phyloP scores from a whole-genome alignment of 257 asterid species.

The Forsythia viridissima region DNA sequence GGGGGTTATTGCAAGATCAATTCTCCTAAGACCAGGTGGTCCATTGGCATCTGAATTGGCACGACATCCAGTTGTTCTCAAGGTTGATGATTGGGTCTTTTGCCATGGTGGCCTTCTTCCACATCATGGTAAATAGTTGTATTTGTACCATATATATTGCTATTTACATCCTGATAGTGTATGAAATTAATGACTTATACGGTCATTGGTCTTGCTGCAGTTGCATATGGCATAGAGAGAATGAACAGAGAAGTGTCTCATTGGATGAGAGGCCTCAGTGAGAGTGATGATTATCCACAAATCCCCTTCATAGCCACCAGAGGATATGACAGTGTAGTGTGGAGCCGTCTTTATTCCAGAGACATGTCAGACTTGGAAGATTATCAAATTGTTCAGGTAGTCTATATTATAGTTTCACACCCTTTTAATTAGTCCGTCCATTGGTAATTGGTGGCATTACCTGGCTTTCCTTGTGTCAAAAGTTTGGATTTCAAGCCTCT shows the following conservation, averaged over 20 bases:
- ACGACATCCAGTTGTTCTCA: slow-evolving; percentile 73
- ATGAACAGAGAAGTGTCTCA: slow-evolving; percentile 78
- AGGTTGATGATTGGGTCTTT: slow-evolving; percentile 91
- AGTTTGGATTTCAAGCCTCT: too few relatives aligned
- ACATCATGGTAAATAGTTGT: slow-evolving; percentile 69
- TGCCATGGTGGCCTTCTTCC: slow-evolving; percentile 99
- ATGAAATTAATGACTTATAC: neutral
- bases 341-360: slow-evolving; percentile 93
- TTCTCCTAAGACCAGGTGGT: slow-evolving; percentile 90
- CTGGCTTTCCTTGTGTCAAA: too few relatives aligned
- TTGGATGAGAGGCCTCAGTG: slow-evolving; percentile 81
- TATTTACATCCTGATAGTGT: neutral
- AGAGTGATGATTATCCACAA: slow-evolving; percentile 44
- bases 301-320: slow-evolving; percentile 82
- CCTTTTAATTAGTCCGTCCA: neutral
- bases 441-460: too few relatives aligned
- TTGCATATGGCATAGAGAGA: slow-evolving; percentile 81
- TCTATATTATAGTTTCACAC: slow-evolving; percentile 6
- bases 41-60: slow-evolving; percentile 87
- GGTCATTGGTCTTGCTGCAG: slow-evolving; percentile 42
- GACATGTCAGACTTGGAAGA: slow-evolving; percentile 60
- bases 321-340: slow-evolving; percentile 95
- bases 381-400: slow-evolving; percentile 71
- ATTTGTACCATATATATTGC: neutral
- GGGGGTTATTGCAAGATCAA: slow-evolving; percentile 88